Base-by-base conservation (phyloP, 768 basidiomycete genomes). In the Leucocoprinus sp. region DNA sequence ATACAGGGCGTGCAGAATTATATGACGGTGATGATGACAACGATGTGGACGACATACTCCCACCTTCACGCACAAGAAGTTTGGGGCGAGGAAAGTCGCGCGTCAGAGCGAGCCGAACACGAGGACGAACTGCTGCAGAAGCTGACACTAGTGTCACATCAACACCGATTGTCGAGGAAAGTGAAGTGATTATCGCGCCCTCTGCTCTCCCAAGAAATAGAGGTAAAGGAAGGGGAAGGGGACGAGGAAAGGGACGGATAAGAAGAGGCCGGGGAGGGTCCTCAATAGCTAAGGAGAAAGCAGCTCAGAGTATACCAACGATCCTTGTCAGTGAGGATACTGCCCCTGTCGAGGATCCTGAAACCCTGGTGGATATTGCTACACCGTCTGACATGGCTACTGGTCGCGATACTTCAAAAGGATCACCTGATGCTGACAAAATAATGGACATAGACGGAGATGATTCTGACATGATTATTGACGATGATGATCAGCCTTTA, bases 1-100 rank as follows among this genome's bases (percentile, higher is more conserved):
- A 70, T 40, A 67, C 56, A 23, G 70, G 73, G 2, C 64, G 74
- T 51, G 86, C 82, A 52, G 87, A 89, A 52, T 86, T 71, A 51
- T 92, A 72, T 56, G 85, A 87, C 36, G 80, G 76, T 4, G 83
- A 85, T 19, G 68, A 76, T 36, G 85, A 89, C 54, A 69, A 76
- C 15, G 86, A 88, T 48, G 66, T 62, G 37, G 68, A 75, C 38
- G 62, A 58, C 52, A 21, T 50, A 11, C 46, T 45, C 37, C 35
- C 51, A n/a, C 38, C 44, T 33, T 54, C 62, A 19, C 53, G 59
- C 54, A 63, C 53, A 45, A 54, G 57, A 48, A 51, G 57, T 18
- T 14, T 57, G 9, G 52, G 58, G 12, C 53, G 60, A 17, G 62
- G 62, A 40, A 26, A 21, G 28, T 15, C 39, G 5, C 39, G 64